These are phyloP conservation scores for Metschnikowia arizonensis DNA, from an alignment of 805 yeast species.

Conservation along the genomic window DNA sequence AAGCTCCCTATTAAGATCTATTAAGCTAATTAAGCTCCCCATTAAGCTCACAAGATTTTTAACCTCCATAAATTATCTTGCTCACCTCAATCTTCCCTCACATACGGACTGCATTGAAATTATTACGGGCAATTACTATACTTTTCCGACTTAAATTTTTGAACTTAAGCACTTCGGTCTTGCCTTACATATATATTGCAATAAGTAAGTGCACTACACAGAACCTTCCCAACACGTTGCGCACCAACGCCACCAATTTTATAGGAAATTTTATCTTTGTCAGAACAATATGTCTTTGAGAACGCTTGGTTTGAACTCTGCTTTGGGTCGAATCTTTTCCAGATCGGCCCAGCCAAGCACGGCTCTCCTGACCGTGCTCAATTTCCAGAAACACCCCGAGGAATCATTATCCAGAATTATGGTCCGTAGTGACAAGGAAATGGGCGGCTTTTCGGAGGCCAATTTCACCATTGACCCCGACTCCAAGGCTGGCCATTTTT, in stretches of 20 bases:
- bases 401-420: slow-evolving; percentile 44
- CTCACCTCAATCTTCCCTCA: neutral
- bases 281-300: slow-evolving; percentile 34
- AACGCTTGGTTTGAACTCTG: slow-evolving; percentile 37
- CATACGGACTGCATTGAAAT: too few species aligned
- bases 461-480: slow-evolving; percentile 41
- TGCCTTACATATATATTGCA: neutral
- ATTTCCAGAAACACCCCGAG: slow-evolving; percentile 52
- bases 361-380: slow-evolving; percentile 45
- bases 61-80: neutral
- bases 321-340: slow-evolving; percentile 34
- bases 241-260: slow-evolving; percentile 1
- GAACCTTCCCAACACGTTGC: neutral
- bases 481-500: slow-evolving; percentile 34
- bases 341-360: slow-evolving; percentile 27
- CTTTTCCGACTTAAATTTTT: too few species aligned
- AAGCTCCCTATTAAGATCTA: too few species aligned
- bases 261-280: neutral
- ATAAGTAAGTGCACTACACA: slow-evolving; percentile 1
- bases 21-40: too few species aligned
- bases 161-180: neutral
- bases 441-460: slow-evolving; percentile 76
- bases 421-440: slow-evolving; percentile 65
- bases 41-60: too few species aligned
- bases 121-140: too few species aligned